phyloP scores from a whole-genome alignment of 139 green algal genomes.

The Dunaliella primolecta region DNA sequence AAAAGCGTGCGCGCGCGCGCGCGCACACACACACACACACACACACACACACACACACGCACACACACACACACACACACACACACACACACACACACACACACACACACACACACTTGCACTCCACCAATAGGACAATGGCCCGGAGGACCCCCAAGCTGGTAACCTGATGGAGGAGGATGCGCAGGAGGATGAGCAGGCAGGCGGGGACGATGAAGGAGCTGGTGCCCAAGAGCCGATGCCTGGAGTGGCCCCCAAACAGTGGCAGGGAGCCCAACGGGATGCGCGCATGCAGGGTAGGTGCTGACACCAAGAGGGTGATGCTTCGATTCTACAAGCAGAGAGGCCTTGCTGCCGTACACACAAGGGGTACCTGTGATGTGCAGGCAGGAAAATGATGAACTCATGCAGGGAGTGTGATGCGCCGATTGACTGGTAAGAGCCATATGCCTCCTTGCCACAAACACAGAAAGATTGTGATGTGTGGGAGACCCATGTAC shows the following conservation, averaged over 20 bases:
- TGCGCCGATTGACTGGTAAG: no score
- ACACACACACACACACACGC: not conserved
- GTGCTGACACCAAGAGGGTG: no score
- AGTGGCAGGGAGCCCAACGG: constrained; percentile 7
- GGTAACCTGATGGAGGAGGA: not conserved
- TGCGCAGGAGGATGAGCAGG: not conserved
- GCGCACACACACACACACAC: not conserved
- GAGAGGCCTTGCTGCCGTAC: no score
- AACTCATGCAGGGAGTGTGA: no score
- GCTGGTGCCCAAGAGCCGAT: not conserved
- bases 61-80: not conserved
- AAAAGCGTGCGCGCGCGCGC: not conserved
- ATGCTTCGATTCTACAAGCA: no score
- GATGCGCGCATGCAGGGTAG: not conserved
- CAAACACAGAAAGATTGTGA: no score
- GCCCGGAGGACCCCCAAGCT: constrained; percentile 3
- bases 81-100: not conserved
- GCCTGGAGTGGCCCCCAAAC: not conserved
- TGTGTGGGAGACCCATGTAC: no score
- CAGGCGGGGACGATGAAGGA: not conserved
- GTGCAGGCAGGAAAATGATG: no score
- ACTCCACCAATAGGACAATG: not conserved
- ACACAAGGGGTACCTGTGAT: no score
- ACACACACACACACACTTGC: not conserved
- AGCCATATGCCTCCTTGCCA: no score